Evolutionary conservation across 805 yeast genomes (phyloP).

Genomic region (Nakazawaea laoshanensis): DNA sequence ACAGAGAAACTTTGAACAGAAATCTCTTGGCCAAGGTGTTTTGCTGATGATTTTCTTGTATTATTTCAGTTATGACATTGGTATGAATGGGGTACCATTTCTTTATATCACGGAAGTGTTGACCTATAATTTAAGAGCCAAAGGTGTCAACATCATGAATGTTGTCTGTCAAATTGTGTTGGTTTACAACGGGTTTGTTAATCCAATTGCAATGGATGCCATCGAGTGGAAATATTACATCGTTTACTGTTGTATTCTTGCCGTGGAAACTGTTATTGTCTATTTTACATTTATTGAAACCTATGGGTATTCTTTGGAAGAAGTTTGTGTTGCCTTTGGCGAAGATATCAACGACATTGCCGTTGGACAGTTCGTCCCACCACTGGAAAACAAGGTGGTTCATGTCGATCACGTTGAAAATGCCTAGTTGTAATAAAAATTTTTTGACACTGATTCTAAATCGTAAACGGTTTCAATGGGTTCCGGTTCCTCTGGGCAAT

Average conservation of each 20-base stretch:
- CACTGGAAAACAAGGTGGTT: neutral
- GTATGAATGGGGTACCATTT: constrained; percentile 36
- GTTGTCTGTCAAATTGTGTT: constrained; percentile 12
- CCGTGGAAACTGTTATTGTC: constrained; percentile 21
- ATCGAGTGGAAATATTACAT: constrained; percentile 29
- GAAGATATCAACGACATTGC: constrained; percentile 9
- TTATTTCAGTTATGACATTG: constrained; percentile 32
- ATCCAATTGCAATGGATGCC: constrained; percentile 28
- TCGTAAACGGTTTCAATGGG: constrained; percentile 15
- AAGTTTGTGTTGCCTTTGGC: constrained; percentile 19
- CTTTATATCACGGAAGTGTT: constrained; percentile 33
- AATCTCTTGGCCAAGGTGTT: constrained; percentile 34
- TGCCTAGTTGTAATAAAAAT: constrained; percentile 18
- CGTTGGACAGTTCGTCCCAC: neutral
- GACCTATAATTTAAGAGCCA: constrained; percentile 23
- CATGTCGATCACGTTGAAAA: constrained; percentile 2
- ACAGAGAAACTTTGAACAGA: constrained; percentile 28
- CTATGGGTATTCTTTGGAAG: constrained; percentile 29
- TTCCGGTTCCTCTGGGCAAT: constrained; percentile 20
- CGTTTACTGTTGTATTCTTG: constrained; percentile 22
- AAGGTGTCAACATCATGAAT: constrained; percentile 14
- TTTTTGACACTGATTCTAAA: constrained; percentile 15
- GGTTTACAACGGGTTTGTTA: constrained; percentile 16
- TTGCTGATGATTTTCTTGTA: constrained; percentile 43
- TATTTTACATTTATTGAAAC: constrained; percentile 28